A percentile compares a stretch with the other conserved stretches of the same genome.
Conservation (phyloP, 2,329 filamentous ascomycete genomes). For the Stenocarpella maydis region DNA sequence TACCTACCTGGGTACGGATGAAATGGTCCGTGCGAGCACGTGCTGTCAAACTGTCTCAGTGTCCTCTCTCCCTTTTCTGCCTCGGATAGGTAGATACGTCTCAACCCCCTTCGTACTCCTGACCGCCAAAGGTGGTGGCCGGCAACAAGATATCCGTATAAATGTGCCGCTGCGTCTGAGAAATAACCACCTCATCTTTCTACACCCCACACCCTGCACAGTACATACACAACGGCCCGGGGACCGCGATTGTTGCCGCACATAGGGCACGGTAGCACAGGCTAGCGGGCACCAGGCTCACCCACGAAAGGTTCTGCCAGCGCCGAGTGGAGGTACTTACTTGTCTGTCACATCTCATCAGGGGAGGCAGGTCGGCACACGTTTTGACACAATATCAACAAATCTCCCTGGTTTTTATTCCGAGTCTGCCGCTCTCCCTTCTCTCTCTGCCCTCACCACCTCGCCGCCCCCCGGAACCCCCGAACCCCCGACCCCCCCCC, state of each 20-base stretch:
- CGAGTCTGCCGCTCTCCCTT: background rate
- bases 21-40: background rate
- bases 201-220: no score
- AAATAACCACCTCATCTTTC: background rate
- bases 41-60: no score
- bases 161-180: background rate
- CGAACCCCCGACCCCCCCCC: background rate
- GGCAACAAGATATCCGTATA: background rate
- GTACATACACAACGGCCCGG: background rate
- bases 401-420: slow-evolving; percentile 2
- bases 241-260: background rate
- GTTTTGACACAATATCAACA: slow-evolving; percentile 23
- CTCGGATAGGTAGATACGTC: no score
- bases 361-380: background rate
- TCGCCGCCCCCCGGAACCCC: background rate
- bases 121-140: no score
- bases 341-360: slow-evolving; percentile 11
- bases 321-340: background rate
- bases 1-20: no score
- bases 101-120: no score
- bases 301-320: background rate
- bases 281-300: slow-evolving; percentile 2
- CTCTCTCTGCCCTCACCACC: background rate
- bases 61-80: no score
- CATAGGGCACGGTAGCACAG: background rate